These are phyloP conservation scores for Psidium guajava DNA, from an alignment of 345 rosid genomes.

Conservation along the genomic window DNA sequence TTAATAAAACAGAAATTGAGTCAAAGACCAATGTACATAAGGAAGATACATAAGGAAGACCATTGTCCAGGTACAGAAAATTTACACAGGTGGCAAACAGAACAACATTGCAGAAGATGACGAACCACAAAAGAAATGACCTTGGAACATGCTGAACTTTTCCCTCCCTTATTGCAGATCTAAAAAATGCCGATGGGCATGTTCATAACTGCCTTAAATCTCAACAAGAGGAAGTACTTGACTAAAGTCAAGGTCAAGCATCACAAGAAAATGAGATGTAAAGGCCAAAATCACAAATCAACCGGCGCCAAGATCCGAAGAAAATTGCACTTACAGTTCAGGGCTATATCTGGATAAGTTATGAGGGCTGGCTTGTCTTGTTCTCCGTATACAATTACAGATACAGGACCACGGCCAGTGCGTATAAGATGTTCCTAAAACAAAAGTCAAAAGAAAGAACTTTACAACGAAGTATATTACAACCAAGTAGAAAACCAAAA, in stretches of 20 bases:
- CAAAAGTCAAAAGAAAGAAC: neutral
- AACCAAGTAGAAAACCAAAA: neutral
- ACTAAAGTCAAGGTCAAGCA: neutral
- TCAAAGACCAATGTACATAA: neutral
- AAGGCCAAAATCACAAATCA: neutral
- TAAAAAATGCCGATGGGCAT: neutral
- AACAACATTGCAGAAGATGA: neutral
- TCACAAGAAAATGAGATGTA: neutral
- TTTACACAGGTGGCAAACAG: neutral
- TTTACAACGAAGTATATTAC: neutral
- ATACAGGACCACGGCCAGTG: constrained; percentile 66
- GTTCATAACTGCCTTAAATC: neutral
- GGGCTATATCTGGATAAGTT: constrained; percentile 86
- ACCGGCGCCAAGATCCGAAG: neutral
- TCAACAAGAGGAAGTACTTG: neutral
- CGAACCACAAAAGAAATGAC: neutral
- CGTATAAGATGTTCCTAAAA: constrained; percentile 69
- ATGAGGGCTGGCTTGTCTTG: constrained; percentile 77
- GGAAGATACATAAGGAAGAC: neutral
- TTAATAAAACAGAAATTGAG: neutral
- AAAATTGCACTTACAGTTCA: constrained; percentile 47
- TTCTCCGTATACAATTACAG: constrained; percentile 78
- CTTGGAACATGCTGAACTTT: neutral
- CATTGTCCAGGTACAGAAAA: neutral
- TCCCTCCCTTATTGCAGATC: neutral